Evolutionary conservation across 2,329 filamentous ascomycete species (phyloP).

Genomic region (Stagonosporopsis chrysanthemi): DNA sequence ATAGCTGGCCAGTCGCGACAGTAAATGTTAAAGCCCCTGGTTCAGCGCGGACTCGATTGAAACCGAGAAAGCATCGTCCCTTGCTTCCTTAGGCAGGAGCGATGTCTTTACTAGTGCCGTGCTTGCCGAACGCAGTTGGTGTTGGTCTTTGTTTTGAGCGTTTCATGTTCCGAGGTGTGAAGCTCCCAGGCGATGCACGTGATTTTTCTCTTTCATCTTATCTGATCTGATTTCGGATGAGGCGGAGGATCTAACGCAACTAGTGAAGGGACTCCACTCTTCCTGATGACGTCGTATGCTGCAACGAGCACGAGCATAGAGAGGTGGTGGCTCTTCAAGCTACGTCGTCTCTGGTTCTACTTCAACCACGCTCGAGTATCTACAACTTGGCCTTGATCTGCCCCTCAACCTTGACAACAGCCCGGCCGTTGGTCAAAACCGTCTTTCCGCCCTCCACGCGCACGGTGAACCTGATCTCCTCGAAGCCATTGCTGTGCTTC

Average conservation of each 20-base stretch:
- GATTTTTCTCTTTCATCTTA: conserved; percentile 33
- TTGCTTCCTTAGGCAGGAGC: conserved; percentile 24
- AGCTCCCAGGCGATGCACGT: conserved; percentile 1
- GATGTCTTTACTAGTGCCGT: conserved; percentile 23
- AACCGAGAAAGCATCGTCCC: conserved; percentile 23
- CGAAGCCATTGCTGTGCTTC: conserved; percentile 68
- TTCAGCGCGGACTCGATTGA: conserved; percentile 29
- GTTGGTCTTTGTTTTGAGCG: conserved; percentile 10
- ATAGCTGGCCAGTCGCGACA: background rate
- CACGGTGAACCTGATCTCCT: conserved; percentile 84
- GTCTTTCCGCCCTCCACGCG: conserved; percentile 82
- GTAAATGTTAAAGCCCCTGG: conserved; percentile 9
- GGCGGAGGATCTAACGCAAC: conserved; percentile 31
- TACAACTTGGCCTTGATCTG: conserved; percentile 51
- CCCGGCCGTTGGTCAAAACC: conserved; percentile 85
- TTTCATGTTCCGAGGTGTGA: conserved; percentile 13
- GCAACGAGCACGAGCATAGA: background rate
- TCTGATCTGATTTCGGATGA: conserved; percentile 32
- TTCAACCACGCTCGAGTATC: conserved; percentile 2
- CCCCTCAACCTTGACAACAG: conserved; percentile 72
- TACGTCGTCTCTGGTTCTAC: background rate
- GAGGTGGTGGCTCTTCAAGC: background rate
- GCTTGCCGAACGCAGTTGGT: conserved; percentile 20
- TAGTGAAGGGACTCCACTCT: conserved; percentile 7
- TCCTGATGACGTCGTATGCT: conserved; percentile 3